phyloP scores from a whole-genome alignment of 225 moss, liverwort and hornwort species.

The Pseudisothecium myosuroides region DNA sequence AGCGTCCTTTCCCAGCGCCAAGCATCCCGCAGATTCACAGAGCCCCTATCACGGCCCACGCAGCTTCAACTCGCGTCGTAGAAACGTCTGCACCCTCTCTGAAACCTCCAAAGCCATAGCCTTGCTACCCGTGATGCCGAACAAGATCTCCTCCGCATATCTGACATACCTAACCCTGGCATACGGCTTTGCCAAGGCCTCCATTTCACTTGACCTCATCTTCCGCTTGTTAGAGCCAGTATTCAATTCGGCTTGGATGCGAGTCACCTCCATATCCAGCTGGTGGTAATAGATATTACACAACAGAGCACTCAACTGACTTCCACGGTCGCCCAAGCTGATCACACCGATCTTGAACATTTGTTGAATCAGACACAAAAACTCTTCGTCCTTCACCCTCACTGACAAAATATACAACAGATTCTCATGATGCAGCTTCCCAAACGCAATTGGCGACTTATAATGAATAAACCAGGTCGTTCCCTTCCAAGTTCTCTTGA shows the following conservation, averaged over 20 bases:
- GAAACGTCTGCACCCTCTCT: conserved; percentile 10
- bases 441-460: background rate
- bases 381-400: conserved; percentile 14
- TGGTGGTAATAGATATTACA: conserved; percentile 36
- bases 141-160: conserved; percentile 39
- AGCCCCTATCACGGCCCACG: background rate
- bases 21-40: background rate
- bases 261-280: conserved; percentile 30
- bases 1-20: background rate
- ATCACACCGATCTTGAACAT: conserved; percentile 9
- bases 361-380: conserved; percentile 4
- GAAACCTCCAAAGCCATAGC: conserved; percentile 21
- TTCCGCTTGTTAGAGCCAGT: conserved; percentile 13
- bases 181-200: background rate
- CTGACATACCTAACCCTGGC: conserved; percentile 35
- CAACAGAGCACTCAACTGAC: conserved; percentile 17
- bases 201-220: background rate
- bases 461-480: conserved; percentile 42
- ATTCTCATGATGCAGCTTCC: conserved; percentile 6
- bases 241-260: conserved; percentile 18
- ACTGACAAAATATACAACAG: conserved; percentile 11
- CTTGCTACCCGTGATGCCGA: conserved; percentile 41
- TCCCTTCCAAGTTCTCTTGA: conserved; percentile 43
- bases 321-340: conserved; percentile 24
- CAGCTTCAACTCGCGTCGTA: conserved; percentile 12